phyloP scores from a whole-genome alignment of 345 rosid genomes.

The Eutrema yunnanense region DNA sequence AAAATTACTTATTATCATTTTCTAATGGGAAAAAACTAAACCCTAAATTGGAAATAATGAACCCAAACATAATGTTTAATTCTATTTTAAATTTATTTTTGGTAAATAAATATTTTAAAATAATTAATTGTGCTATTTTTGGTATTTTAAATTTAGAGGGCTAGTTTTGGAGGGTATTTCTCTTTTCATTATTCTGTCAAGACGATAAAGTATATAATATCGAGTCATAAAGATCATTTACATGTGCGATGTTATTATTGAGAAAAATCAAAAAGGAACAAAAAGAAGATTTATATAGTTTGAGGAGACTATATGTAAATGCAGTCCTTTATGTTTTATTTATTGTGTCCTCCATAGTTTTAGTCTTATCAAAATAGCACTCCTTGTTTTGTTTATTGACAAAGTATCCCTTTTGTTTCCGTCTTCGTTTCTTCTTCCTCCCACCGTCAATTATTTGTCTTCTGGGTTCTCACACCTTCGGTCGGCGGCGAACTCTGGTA shows the following conservation, averaged over 20 bases:
- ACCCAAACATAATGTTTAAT: too few species aligned
- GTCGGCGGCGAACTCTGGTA: slow-evolving; percentile 14
- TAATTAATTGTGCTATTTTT: too few species aligned
- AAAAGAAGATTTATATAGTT: not conserved
- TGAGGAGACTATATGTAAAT: not conserved
- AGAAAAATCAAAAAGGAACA: not conserved
- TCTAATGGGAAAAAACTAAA: too few species aligned
- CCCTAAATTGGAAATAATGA: too few species aligned
- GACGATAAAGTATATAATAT: not conserved
- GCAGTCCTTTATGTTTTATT: not conserved
- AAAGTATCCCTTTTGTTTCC: not conserved
- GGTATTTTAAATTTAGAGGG: too few species aligned
- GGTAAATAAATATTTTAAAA: too few species aligned
- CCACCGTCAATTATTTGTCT: not conserved
- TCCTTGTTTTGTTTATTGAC: not conserved
- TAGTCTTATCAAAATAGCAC: not conserved
- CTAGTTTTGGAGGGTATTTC: too few species aligned
- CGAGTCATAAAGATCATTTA: not conserved
- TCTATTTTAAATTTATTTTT: too few species aligned
- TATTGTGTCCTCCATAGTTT: not conserved
- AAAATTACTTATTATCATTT: too few species aligned
- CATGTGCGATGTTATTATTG: not conserved
- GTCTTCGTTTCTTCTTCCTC: not conserved
- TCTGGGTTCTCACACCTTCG: not conserved
- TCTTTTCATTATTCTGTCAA: not conserved